Conservation (phyloP, 352 stramenopile species). For the Phytophthora uliginosa region DNA sequence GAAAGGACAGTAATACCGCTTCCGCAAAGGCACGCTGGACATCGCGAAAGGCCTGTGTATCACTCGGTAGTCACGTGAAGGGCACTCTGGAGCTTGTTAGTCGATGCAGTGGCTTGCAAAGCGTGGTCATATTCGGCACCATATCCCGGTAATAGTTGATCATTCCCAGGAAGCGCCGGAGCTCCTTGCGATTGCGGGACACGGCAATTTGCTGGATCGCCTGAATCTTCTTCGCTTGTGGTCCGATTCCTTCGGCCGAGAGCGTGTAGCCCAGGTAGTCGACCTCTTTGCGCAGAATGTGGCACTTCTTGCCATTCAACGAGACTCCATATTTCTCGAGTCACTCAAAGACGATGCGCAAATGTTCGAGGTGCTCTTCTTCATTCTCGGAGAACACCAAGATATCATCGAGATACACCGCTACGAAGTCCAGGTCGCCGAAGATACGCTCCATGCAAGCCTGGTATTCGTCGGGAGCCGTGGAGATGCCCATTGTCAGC, state of each 20-base stretch:
- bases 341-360: not conserved
- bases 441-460: conserved; percentile 10
- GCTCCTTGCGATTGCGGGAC: conserved; percentile 4
- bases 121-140: conserved; percentile 7
- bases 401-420: conserved; percentile 15
- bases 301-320: conserved; percentile 17
- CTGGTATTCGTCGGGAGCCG: conserved; percentile 15
- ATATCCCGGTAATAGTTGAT: conserved; percentile 27
- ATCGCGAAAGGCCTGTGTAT: not conserved
- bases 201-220: conserved; percentile 6
- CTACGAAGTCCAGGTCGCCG: conserved; percentile 6
- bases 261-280: no score
- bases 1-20: not conserved
- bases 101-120: conserved; percentile 4
- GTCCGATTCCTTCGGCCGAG: not conserved
- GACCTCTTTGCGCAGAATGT: not conserved
- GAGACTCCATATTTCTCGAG: conserved; percentile 8
- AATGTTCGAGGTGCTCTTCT: conserved; percentile 13
- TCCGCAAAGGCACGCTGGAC: conserved; percentile 1
- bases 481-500: conserved; percentile 9
- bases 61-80: conserved; percentile 7
- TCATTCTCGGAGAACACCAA: conserved; percentile 7
- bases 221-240: conserved; percentile 1
- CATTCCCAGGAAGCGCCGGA: conserved; percentile 15
- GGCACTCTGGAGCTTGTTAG: conserved; percentile 7